These are phyloP conservation scores for Phalaenopsis hybrid DNA, from an alignment of 116 monocot genomes.

Conservation along the genomic window DNA sequence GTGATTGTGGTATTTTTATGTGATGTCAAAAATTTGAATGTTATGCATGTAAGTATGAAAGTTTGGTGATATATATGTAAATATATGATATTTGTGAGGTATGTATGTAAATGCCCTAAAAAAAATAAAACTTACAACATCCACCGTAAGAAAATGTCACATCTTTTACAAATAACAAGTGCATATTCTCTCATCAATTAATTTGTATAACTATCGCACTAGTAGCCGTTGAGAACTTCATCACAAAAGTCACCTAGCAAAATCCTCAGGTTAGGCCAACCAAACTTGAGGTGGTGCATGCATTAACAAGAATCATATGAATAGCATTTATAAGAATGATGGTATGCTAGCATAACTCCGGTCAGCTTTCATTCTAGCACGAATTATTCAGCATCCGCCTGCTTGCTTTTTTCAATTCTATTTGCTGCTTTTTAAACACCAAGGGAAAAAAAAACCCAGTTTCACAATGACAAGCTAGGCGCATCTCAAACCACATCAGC, in stretches of 20 bases:
- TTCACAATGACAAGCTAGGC: neutral
- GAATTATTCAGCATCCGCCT: neutral
- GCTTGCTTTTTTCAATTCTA: neutral
- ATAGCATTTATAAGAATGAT: no score
- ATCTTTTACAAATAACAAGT: neutral
- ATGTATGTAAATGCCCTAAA: neutral
- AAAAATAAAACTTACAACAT: neutral
- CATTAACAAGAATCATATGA: neutral
- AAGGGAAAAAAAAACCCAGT: neutral
- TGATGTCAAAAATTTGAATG: no score
- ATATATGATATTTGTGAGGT: no score
- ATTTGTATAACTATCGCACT: neutral
- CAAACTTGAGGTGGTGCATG: neutral
- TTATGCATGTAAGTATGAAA: no score
- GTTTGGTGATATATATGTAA: no score
- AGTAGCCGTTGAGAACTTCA: no score
- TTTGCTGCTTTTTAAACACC: neutral
- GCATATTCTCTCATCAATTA: neutral
- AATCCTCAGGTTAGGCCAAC: neutral
- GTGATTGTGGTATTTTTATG: no score
- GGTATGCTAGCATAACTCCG: neutral
- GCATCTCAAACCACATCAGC: neutral
- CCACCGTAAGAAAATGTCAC: neutral
- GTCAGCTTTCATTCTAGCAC: neutral
- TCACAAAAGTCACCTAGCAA: neutral